Evolutionary conservation across 2,329 filamentous ascomycete genomes (phyloP).

Genomic region (Dactylellina haptotyla): DNA sequence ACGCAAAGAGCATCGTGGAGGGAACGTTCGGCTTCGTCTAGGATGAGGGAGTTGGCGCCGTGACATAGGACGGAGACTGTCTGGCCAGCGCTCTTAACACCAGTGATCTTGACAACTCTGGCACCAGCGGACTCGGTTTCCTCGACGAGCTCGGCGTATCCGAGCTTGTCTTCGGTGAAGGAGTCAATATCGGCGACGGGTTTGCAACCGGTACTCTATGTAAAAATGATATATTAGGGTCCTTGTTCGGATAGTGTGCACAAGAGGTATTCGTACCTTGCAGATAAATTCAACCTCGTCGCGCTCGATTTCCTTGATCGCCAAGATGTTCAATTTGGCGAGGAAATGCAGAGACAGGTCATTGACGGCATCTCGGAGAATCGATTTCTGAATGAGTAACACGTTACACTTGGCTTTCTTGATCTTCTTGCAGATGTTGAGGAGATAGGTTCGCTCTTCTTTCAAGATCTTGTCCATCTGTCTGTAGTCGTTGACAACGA

Average conservation of each 20-base stretch:
- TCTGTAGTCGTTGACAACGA: constrained; percentile 98
- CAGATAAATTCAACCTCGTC: constrained; percentile 99
- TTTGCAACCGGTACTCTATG: constrained; percentile 89
- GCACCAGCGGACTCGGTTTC: constrained; percentile 87
- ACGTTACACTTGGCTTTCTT: constrained; percentile 99
- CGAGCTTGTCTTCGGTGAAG: constrained; percentile 98
- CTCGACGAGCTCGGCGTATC: constrained; percentile 90
- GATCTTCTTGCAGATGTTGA: constrained; percentile 99
- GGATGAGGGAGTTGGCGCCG: constrained; percentile 90
- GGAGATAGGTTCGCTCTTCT: constrained; percentile 95
- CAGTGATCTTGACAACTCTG: constrained; percentile 93
- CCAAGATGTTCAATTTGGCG: constrained; percentile 93
- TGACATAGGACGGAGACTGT: constrained; percentile 95
- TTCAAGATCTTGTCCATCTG: constrained; percentile 99
- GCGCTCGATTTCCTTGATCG: constrained; percentile 96
- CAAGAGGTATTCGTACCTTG: constrained; percentile 67
- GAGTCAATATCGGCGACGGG: constrained; percentile 98
- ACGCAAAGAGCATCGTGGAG: constrained; percentile 98
- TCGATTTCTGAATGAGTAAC: constrained; percentile 97
- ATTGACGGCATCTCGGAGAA: constrained; percentile 96
- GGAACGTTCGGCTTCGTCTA: constrained; percentile 96
- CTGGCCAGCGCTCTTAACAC: constrained; percentile 83
- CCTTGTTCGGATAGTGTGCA: background rate
- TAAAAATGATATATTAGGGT: background rate
- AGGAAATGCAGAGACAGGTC: constrained; percentile 97